Percentiles rank a stretch among this genome's conserved stretches.
Evolutionary conservation across 768 basidiomycete species (phyloP).

Genomic region (Holtermanniella nyarrowii): DNA sequence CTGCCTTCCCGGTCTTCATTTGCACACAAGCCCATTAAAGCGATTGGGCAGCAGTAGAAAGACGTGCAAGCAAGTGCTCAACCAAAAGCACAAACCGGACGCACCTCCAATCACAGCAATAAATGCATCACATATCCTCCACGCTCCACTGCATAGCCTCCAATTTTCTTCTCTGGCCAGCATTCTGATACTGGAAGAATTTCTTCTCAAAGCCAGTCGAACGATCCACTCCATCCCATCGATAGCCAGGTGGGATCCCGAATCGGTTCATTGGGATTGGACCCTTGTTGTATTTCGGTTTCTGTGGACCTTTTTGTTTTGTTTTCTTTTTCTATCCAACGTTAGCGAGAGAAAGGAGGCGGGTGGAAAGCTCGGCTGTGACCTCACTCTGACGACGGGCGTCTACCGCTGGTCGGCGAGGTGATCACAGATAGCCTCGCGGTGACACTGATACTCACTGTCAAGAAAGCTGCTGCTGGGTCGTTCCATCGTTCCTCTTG

Average conservation of each 20-base stretch:
- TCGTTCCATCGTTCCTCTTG: slow-evolving; percentile 86
- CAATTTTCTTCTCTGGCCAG: slow-evolving; percentile 55
- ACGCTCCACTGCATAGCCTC: slow-evolving; percentile 79
- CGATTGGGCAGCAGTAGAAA: no score
- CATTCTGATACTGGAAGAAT: slow-evolving; percentile 71
- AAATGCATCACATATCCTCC: slow-evolving; percentile 91
- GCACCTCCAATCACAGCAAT: no score
- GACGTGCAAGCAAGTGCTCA: no score
- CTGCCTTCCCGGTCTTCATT: no score
- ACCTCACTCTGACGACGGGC: no score
- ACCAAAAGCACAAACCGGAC: no score
- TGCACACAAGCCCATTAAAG: no score
- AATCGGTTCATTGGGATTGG: slow-evolving; percentile 91
- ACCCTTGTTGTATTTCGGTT: slow-evolving; percentile 67
- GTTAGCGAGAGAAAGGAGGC: background rate
- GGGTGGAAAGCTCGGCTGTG: background rate
- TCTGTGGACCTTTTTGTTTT: slow-evolving; percentile 59
- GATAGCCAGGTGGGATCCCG: slow-evolving; percentile 84
- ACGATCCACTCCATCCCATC: slow-evolving; percentile 97
- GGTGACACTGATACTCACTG: slow-evolving; percentile 50
- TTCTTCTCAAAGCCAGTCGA: slow-evolving; percentile 93
- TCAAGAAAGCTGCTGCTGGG: slow-evolving; percentile 89
- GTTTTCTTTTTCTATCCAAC: slow-evolving; percentile 53
- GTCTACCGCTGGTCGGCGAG: no score
- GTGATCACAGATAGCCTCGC: no score